These are phyloP conservation scores for Tricholoma sp. DNA, from an alignment of 768 basidiomycete species.

Conservation along the genomic window DNA sequence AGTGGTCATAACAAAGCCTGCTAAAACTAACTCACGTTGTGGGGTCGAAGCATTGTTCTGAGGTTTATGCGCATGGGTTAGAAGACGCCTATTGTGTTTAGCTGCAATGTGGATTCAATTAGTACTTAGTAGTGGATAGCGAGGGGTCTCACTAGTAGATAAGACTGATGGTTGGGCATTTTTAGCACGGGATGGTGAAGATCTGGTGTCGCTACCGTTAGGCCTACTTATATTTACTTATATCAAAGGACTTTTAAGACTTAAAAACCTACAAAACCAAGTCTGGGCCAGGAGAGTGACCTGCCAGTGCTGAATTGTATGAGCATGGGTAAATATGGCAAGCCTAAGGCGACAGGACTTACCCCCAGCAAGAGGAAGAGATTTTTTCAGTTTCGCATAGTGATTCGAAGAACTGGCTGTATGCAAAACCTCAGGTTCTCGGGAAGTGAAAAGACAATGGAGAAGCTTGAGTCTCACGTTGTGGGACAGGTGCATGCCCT, in stretches of 20 bases:
- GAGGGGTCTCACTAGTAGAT: not conserved
- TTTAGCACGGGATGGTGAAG: not conserved
- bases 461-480: not conserved
- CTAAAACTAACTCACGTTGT: not conserved
- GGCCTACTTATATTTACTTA: not conserved
- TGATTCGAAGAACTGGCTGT: not conserved
- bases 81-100: not conserved
- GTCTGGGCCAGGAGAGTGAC: not conserved
- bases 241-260: too few species aligned
- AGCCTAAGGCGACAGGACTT: not conserved
- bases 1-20: not conserved
- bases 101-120: not conserved
- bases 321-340: not conserved
- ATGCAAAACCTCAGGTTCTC: not conserved
- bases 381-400: not conserved
- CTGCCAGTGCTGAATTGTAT: not conserved
- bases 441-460: not conserved
- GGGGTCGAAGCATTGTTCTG: not conserved
- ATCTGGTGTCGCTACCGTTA: not conserved
- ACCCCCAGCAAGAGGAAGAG: not conserved
- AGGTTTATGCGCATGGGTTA: not conserved
- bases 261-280: not conserved
- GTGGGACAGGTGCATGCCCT: not conserved
- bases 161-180: not conserved
- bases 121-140: not conserved